phyloP scores from a whole-genome alignment of 208 protist genomes.

The Trypanosomatidae sp. region DNA sequence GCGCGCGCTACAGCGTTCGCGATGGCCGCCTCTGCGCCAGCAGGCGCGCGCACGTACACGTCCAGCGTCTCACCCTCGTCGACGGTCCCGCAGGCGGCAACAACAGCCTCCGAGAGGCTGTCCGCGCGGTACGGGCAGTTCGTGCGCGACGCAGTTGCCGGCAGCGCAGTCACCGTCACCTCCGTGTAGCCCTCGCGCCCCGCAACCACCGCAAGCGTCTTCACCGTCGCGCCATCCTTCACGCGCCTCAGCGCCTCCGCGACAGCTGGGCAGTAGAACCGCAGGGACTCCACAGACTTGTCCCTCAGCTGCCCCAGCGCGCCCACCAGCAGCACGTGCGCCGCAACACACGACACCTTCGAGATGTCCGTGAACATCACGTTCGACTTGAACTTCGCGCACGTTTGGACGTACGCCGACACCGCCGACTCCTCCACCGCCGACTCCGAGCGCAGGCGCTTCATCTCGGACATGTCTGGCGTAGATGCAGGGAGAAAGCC shows the following conservation, averaged over 20 bases:
- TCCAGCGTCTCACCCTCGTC: constrained; percentile 40
- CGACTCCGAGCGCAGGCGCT: constrained; percentile 37
- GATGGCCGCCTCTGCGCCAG: constrained; percentile 38
- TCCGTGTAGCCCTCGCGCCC: constrained; percentile 25
- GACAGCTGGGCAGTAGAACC: constrained; percentile 54
- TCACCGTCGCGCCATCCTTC: constrained; percentile 28
- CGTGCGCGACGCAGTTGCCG: constrained; percentile 47
- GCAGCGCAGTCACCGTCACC: constrained; percentile 51
- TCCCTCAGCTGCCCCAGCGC: constrained; percentile 44
- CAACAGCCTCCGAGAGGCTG: constrained; percentile 37
- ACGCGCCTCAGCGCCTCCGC: constrained; percentile 54
- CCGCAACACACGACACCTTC: constrained; percentile 27
- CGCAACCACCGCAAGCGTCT: constrained; percentile 27
- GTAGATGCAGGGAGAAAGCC: constrained; percentile 4
- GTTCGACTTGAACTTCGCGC: constrained; percentile 55
- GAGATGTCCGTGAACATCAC: constrained; percentile 54
- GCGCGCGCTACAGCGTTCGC: constrained; percentile 55
- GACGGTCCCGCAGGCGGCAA: constrained; percentile 22
- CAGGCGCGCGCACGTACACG: constrained; percentile 46
- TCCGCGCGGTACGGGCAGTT: constrained; percentile 76
- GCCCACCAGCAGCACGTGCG: constrained; percentile 58
- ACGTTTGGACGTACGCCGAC: constrained; percentile 45
- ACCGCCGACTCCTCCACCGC: constrained; percentile 33
- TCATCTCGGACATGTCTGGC: constrained; percentile 8
- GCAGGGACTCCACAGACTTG: constrained; percentile 34